Percentiles rank a stretch among this genome's conserved stretches.
These are phyloP conservation scores for Neurospora sp. DNA, from an alignment of 495 filamentous ascomycete genomes.

Conservation along the genomic window DNA sequence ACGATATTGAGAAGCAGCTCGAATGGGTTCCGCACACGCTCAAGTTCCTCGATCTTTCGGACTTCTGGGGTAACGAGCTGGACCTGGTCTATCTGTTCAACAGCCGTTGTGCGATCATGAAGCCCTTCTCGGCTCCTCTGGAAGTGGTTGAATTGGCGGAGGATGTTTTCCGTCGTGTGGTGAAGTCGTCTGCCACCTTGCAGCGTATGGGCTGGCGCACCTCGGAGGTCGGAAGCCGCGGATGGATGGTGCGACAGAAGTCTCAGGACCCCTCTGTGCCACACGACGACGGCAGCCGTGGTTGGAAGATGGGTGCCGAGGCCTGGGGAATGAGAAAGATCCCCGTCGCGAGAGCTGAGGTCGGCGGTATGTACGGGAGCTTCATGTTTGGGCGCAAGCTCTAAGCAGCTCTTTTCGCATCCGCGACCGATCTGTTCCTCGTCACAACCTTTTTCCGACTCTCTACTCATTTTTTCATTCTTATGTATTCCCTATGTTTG, in stretches of 20 bases:
- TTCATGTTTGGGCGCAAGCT: conserved; percentile 63
- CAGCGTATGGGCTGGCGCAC: conserved; percentile 53
- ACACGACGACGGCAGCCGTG: conserved; percentile 41
- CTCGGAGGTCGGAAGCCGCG: conserved; percentile 53
- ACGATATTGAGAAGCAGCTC: conserved; percentile 20
- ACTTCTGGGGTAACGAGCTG: conserved; percentile 51
- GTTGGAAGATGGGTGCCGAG: conserved; percentile 85
- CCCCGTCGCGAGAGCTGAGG: conserved; percentile 65
- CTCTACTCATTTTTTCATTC: neutral
- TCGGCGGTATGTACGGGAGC: conserved; percentile 77
- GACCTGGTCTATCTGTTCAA: conserved; percentile 54
- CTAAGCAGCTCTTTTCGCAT: conserved; percentile 12
- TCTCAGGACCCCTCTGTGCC: neutral
- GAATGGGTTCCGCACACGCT: conserved; percentile 54
- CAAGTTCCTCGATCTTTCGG: conserved; percentile 63
- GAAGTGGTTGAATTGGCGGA: conserved; percentile 72
- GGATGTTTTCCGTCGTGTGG: conserved; percentile 55
- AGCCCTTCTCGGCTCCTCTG: conserved; percentile 54
- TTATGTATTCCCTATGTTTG: neutral
- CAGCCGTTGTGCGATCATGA: conserved; percentile 48
- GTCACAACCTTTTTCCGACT: neutral
- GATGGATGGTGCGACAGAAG: conserved; percentile 56
- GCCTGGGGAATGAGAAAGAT: conserved; percentile 86
- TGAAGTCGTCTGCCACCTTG: conserved; percentile 33
- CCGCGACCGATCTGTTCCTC: neutral